phyloP scores from a whole-genome alignment of 2,329 filamentous ascomycete species.

The Colletotrichum sojae region DNA sequence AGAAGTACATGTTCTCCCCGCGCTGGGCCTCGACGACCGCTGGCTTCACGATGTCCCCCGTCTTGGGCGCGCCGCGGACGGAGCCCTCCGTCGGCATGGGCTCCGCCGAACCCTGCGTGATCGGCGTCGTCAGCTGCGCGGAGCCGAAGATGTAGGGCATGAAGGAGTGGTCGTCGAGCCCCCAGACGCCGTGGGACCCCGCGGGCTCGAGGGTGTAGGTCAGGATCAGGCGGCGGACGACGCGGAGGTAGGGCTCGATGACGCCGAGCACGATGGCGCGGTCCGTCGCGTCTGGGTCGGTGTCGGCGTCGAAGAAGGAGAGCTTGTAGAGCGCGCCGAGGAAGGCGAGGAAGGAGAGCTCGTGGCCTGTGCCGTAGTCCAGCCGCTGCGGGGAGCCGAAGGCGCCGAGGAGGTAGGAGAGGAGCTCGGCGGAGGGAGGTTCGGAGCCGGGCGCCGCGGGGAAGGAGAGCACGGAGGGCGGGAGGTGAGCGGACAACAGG shows the following conservation, averaged over 20 bases:
- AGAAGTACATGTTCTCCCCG: conserved; percentile 88
- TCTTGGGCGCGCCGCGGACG: conserved; percentile 77
- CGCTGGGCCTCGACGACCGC: conserved; percentile 77
- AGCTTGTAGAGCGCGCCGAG: conserved; percentile 93
- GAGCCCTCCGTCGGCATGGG: conserved; percentile 85
- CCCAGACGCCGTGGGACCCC: conserved; percentile 97
- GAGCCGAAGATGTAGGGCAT: conserved; percentile 95
- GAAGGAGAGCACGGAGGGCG: conserved; percentile 41
- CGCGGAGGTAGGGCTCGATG: conserved; percentile 87
- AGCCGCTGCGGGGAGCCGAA: conserved; percentile 92
- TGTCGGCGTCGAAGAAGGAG: conserved; percentile 72
- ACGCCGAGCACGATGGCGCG: conserved; percentile 85
- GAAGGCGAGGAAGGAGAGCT: conserved; percentile 95
- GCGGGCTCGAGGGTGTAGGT: conserved; percentile 96
- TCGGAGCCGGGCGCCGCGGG: conserved; percentile 40
- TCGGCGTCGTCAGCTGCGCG: conserved; percentile 86
- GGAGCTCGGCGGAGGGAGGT: conserved; percentile 49
- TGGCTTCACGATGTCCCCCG: conserved; percentile 76
- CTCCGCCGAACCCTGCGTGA: conserved; percentile 70
- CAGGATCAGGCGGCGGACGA: conserved; percentile 86
- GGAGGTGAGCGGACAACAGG: conserved; percentile 60
- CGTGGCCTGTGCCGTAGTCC: conserved; percentile 97
- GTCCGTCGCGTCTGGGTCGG: conserved; percentile 70
- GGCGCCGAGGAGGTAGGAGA: conserved; percentile 81
- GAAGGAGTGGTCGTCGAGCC: conserved; percentile 97